phyloP scores from a whole-genome alignment of 2,329 filamentous ascomycete genomes.

The Aspergillus intermedius region DNA sequence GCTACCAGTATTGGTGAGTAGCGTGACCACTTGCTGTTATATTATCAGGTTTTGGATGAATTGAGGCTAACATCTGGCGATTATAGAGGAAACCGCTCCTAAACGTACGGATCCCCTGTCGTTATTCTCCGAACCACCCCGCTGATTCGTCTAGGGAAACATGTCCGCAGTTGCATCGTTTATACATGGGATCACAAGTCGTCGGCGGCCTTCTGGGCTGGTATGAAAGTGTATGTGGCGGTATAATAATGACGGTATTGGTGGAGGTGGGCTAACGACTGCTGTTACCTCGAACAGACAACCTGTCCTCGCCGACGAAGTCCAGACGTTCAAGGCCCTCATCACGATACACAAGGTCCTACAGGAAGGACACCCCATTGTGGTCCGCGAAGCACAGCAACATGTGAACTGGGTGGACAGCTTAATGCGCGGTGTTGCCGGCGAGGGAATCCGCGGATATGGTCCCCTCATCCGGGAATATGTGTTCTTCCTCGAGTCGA shows the following conservation, averaged over 20 bases:
- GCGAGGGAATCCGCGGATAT: constrained; percentile 81
- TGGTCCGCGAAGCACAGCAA: constrained; percentile 78
- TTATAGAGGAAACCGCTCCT: constrained; percentile 57
- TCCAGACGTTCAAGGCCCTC: constrained; percentile 97
- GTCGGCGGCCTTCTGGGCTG: constrained; percentile 89
- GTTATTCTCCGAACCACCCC: constrained; percentile 4
- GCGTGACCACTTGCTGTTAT: constrained; percentile 1
- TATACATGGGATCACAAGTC: constrained; percentile 99
- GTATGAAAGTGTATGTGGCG: constrained; percentile 85
- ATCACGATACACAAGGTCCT: constrained; percentile 97
- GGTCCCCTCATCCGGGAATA: constrained; percentile 92
- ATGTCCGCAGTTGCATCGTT: constrained; percentile 96
- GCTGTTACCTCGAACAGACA: constrained; percentile 52
- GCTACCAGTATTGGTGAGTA: constrained; percentile 55
- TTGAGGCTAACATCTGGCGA: constrained; percentile 12
- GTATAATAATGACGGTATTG: no score
- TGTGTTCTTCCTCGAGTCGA: constrained; percentile 88
- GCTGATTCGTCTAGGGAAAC: constrained; percentile 55
- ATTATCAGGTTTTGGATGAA: constrained; percentile 1
- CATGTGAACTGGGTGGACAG: constrained; percentile 90
- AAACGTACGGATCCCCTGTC: constrained; percentile 47
- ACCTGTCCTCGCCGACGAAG: constrained; percentile 95
- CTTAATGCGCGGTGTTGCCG: constrained; percentile 72
- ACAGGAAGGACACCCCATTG: constrained; percentile 88
- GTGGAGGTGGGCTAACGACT: constrained; percentile 2